Percentiles rank a stretch among this genome's conserved stretches.
phyloP scores from a whole-genome alignment of 2,329 filamentous ascomycete genomes.

The Venturia effusa region DNA sequence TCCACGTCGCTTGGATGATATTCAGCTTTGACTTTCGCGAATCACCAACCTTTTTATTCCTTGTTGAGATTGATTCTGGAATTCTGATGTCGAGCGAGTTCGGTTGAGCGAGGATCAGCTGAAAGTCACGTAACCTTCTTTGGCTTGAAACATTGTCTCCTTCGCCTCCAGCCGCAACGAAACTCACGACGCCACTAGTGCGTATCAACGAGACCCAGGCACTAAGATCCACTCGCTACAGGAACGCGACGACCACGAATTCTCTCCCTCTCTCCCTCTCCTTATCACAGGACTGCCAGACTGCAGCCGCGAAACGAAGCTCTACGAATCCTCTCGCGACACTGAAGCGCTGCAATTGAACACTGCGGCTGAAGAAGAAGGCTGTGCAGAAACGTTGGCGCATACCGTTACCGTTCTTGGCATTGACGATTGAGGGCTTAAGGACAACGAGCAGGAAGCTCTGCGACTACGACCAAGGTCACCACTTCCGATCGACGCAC shows the following conservation, averaged over 20 bases:
- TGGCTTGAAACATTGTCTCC: not conserved
- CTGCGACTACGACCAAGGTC: not conserved
- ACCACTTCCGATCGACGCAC: not conserved
- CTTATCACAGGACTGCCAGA: no score
- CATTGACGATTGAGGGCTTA: not conserved
- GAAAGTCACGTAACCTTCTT: not conserved
- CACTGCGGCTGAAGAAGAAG: not conserved
- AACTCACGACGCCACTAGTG: not conserved
- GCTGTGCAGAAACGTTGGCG: not conserved
- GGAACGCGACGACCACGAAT: not conserved
- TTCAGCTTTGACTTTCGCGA: not conserved
- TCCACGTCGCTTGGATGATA: not conserved
- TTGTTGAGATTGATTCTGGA: not conserved
- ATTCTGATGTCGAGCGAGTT: not conserved
- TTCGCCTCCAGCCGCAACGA: no score
- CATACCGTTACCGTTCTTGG: not conserved
- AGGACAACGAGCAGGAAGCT: not conserved
- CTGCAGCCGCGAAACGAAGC: no score
- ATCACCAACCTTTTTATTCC: not conserved
- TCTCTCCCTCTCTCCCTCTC: no score
- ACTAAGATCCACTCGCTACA: not conserved
- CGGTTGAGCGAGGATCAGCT: not conserved
- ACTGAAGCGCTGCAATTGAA: not conserved
- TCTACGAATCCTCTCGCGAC: no score
- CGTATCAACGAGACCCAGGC: not conserved